Percentiles rank a stretch among this genome's conserved stretches.
Evolutionary conservation across 306 rosid species (phyloP).

Genomic region (Cyamopsis tetragonoloba): DNA sequence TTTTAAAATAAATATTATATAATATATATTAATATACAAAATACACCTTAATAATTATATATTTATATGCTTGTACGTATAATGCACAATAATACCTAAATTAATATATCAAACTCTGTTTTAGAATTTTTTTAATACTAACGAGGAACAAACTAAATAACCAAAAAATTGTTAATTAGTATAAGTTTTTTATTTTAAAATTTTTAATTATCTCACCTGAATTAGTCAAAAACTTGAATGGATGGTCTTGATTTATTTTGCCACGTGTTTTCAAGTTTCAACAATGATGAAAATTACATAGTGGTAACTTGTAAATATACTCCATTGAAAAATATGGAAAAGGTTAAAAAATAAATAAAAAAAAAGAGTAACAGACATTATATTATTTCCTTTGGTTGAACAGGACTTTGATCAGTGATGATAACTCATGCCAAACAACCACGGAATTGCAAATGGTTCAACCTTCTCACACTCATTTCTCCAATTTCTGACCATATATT

Average conservation of each 20-base stretch:
- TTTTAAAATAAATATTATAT: too few species aligned
- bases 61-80: too few species aligned
- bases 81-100: too few species aligned
- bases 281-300: background rate
- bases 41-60: too few species aligned
- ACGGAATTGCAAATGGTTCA: conserved; percentile 83
- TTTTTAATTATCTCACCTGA: background rate
- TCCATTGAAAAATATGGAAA: background rate
- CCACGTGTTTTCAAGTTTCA: background rate
- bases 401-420: conserved; percentile 64
- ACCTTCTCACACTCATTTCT: conserved; percentile 57
- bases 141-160: too few species aligned
- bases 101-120: too few species aligned
- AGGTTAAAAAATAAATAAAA: background rate
- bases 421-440: conserved; percentile 76
- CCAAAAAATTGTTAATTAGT: too few species aligned
- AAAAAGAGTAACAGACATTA: background rate
- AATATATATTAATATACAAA: too few species aligned
- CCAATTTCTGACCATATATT: conserved; percentile 60
- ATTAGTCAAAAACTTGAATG: background rate
- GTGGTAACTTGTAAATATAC: background rate
- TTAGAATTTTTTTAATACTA: too few species aligned
- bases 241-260: background rate
- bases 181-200: background rate
- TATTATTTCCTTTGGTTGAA: conserved; percentile 8